These are phyloP conservation scores for Zoysia pacifica DNA, from an alignment of 176 grass and related monocot species.

Conservation along the genomic window DNA sequence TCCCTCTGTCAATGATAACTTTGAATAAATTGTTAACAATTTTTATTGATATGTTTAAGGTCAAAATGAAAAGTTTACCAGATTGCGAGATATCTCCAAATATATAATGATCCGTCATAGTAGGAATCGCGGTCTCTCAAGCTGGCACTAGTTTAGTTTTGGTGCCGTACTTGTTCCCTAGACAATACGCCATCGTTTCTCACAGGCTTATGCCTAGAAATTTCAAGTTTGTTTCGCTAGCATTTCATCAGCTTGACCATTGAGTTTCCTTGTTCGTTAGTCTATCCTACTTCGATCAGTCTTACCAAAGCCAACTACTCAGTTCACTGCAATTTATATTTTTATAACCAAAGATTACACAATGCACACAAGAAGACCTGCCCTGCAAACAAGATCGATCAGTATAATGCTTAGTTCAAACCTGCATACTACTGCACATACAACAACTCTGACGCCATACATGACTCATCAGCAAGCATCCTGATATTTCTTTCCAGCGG, in stretches of 20 bases:
- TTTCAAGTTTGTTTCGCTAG: neutral
- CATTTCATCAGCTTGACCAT: neutral
- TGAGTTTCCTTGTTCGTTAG: neutral
- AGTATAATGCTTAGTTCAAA: neutral
- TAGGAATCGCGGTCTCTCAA: neutral
- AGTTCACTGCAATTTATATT: neutral
- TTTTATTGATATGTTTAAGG: neutral
- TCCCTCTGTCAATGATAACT: neutral
- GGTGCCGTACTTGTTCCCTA: neutral
- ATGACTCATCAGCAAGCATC: conserved; percentile 31
- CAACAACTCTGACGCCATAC: conserved; percentile 25
- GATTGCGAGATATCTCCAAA: neutral
- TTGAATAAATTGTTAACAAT: neutral
- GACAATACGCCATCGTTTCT: neutral
- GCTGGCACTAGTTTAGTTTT: neutral
- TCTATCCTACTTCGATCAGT: neutral
- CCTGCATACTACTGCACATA: neutral
- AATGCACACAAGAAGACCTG: neutral
- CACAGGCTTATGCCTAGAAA: neutral
- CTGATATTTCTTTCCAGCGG: conserved; percentile 29
- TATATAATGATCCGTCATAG: neutral
- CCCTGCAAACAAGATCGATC: neutral
- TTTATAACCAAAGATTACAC: neutral
- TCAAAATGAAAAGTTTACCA: neutral
- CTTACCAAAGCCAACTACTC: neutral